Percentiles rank a stretch among this genome's conserved stretches.
phyloP scores from a whole-genome alignment of 768 basidiomycete species.

The Lactarius quietus region DNA sequence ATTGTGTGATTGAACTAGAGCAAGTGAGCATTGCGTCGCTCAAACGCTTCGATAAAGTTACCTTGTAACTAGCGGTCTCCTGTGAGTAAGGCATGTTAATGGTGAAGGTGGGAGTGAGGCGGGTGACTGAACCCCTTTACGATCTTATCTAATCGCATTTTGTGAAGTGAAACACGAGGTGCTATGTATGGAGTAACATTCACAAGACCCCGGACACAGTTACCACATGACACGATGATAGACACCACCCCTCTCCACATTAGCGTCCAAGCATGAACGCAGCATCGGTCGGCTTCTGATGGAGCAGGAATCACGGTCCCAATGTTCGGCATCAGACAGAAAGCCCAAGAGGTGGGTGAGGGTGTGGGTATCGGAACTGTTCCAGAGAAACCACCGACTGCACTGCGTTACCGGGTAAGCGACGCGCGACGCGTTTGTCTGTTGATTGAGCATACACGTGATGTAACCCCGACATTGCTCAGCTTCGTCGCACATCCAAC shows the following conservation, averaged over 20 bases:
- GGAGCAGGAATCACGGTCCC: not conserved
- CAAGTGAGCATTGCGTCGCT: not conserved
- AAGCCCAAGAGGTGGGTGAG: not conserved
- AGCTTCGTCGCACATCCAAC: not conserved
- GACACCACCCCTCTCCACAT: not conserved
- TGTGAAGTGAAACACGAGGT: not conserved
- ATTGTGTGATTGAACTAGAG: constrained; percentile 80
- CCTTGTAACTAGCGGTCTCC: constrained; percentile 25
- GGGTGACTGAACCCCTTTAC: not conserved
- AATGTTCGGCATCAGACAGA: not conserved
- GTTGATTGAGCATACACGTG: constrained; percentile 12
- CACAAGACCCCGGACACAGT: not conserved
- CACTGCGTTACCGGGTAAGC: not conserved
- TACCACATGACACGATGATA: not conserved
- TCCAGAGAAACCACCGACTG: not conserved
- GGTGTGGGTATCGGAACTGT: not conserved
- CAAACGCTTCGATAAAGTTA: not conserved
- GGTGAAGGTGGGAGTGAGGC: not conserved
- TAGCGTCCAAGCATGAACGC: not conserved
- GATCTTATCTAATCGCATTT: not conserved
- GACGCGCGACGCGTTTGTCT: not conserved
- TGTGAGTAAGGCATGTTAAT: constrained; percentile 23
- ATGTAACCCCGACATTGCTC: not conserved
- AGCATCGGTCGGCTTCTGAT: not conserved
- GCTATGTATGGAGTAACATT: not conserved